Evolutionary conservation across 2,329 filamentous ascomycete species (phyloP).

Genomic region (Dothistroma septosporum): DNA sequence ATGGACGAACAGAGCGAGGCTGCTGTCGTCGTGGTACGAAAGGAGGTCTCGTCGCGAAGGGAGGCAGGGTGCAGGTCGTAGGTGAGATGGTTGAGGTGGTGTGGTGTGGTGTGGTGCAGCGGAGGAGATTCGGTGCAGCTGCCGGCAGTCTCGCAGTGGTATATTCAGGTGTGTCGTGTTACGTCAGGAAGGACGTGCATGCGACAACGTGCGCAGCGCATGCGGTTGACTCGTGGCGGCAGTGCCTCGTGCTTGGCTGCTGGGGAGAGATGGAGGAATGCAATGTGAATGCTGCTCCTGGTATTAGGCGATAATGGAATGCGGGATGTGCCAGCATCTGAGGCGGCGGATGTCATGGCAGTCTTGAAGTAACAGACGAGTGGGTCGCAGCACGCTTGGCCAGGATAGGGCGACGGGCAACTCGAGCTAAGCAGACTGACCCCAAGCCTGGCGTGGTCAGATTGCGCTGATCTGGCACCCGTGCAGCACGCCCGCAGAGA

Average conservation of each 20-base stretch:
- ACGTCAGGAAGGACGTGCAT: slow-evolving; percentile 14
- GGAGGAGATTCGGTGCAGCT: slow-evolving; percentile 2
- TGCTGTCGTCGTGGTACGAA: neutral
- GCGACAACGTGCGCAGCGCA: slow-evolving; percentile 7
- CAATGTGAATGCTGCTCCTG: slow-evolving; percentile 2
- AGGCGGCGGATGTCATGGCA: slow-evolving; percentile 19
- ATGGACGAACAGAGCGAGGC: slow-evolving; percentile 2
- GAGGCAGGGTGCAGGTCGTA: neutral
- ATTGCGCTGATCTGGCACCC: slow-evolving; percentile 16
- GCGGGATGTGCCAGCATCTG: slow-evolving; percentile 19
- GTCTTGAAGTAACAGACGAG: slow-evolving; percentile 17
- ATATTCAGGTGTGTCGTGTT: slow-evolving; percentile 5
- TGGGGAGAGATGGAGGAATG: slow-evolving; percentile 16
- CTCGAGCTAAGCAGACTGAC: neutral
- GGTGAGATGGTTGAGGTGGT: neutral
- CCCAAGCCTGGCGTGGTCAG: slow-evolving; percentile 12
- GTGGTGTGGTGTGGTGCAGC: slow-evolving; percentile 1
- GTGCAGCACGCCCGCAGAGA: slow-evolving; percentile 13
- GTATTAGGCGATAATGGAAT: slow-evolving; percentile 12
- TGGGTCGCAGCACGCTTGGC: slow-evolving; percentile 19
- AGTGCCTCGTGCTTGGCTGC: slow-evolving; percentile 9
- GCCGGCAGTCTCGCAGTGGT: neutral
- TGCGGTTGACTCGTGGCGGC: slow-evolving; percentile 21
- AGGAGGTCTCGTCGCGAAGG: neutral
- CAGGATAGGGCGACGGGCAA: slow-evolving; percentile 9